Conservation (phyloP, 2,329 filamentous ascomycete genomes). For the Cladosporium oxysporum region DNA sequence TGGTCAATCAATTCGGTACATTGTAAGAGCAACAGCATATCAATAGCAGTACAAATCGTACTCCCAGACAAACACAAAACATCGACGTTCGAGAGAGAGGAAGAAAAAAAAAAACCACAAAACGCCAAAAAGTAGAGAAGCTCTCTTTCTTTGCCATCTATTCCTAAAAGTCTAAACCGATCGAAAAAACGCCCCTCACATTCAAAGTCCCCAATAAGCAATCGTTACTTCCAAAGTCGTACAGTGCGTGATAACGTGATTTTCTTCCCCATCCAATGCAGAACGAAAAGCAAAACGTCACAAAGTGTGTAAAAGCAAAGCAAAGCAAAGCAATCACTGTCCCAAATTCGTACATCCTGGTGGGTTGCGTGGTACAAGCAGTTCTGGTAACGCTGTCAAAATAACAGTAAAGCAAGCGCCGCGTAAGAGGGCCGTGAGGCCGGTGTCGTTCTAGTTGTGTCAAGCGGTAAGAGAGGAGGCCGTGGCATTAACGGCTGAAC, state of each 20-base stretch:
- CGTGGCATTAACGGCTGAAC: slow-evolving; percentile 1
- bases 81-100: too few species aligned
- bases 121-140: background rate
- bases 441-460: background rate
- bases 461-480: background rate
- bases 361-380: background rate
- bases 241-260: background rate
- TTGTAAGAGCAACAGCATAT: background rate
- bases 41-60: background rate
- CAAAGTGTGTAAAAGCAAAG: background rate
- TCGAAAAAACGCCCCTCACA: background rate
- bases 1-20: too few species aligned
- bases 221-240: background rate
- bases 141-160: background rate
- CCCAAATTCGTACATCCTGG: background rate
- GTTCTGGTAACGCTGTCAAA: background rate
- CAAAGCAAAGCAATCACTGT: background rate
- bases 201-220: too few species aligned
- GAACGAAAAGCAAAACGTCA: background rate
- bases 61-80: too few species aligned
- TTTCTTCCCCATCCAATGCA: background rate
- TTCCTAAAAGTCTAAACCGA: background rate
- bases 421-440: background rate
- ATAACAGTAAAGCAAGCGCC: background rate
- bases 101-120: too few species aligned